Conservation (phyloP, 2,329 filamentous ascomycete species). For the Coniochaeta sp. region DNA sequence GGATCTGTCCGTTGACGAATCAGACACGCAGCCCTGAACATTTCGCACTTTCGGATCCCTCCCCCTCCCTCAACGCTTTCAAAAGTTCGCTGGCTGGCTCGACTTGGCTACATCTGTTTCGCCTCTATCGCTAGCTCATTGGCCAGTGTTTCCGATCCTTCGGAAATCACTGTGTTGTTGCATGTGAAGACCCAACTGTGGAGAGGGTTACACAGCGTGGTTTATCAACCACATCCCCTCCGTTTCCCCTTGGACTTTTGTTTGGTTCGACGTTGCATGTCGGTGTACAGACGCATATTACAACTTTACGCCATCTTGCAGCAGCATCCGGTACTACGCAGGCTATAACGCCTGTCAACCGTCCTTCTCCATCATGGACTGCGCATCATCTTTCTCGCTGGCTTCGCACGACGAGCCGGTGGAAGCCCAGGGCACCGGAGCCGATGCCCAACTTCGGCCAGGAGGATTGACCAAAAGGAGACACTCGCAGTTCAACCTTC, state of each 20-base stretch:
- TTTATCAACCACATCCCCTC: background rate
- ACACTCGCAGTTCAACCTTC: slow-evolving; percentile 48
- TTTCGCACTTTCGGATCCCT: background rate
- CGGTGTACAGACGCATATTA: too few relatives aligned
- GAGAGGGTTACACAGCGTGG: background rate
- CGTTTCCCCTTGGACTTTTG: background rate
- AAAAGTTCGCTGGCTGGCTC: background rate
- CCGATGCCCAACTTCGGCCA: slow-evolving; percentile 19
- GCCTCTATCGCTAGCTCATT: background rate
- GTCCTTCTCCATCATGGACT: slow-evolving; percentile 8
- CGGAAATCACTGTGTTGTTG: background rate
- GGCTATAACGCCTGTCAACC: background rate
- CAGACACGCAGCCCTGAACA: background rate
- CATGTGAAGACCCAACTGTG: background rate
- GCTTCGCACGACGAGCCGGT: slow-evolving; percentile 21
- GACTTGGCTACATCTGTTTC: background rate
- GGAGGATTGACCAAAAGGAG: slow-evolving; percentile 31
- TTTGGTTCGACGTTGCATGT: background rate
- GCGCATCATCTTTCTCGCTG: slow-evolving; percentile 10
- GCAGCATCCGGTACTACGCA: too few relatives aligned
- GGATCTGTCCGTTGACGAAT: background rate
- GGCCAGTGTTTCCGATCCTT: background rate
- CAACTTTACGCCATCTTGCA: too few relatives aligned
- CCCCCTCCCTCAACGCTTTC: background rate
- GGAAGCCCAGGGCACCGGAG: slow-evolving; percentile 32